Base-by-base conservation (phyloP, 1,284 basidiomycete species). In the Pascua sp. region DNA sequence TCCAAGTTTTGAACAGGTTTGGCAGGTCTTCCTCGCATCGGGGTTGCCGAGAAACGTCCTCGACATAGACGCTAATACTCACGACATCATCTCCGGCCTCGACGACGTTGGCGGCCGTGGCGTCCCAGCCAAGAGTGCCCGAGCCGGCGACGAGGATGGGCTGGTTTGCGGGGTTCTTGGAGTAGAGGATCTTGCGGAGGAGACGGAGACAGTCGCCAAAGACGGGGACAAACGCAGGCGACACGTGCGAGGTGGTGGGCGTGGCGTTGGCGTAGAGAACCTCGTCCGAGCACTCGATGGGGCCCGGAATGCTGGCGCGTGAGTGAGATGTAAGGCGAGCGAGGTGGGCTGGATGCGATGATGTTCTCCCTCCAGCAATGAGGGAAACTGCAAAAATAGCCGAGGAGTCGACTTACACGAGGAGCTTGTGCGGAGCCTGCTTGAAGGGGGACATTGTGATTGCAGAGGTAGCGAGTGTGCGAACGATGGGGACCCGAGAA, bases 151-250 rank as follows among this genome's bases (percentile, higher is more conserved):
- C 88, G 66, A 97, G 80, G 80, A 98, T 90, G 1, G 91, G 89
- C 72, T 97, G 94, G 1, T 82, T 64, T 1, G 59, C 69, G 45
- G 67, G 59, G 40, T 81, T 79, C 58, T 85, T 82, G 42, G 92
- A 86, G 77, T 86, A 85, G 46, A 96, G 78, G 5, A 95, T 85
- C 54, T 89, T 80, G 62, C 89, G 82, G 18, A 90, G 87, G 86
- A 96, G 87, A 61, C 88, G 85, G 63, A 98, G 85, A 75, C 87
- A 89, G 72, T 97, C 90, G 42, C 91, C 90, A 66, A 98, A 91
- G 56, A 92, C 84, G 43, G 87, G 85, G 47, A 93, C 84, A 76
- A 99, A 98, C 50, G 92, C 91, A 12, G 88, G 85, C 45, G 91
- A 90, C 68, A 94, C 88, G 78, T 99, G 96, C 47, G 88, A 89